These are phyloP conservation scores for Russula abietina DNA, from an alignment of 768 basidiomycete genomes.

Conservation along the genomic window DNA sequence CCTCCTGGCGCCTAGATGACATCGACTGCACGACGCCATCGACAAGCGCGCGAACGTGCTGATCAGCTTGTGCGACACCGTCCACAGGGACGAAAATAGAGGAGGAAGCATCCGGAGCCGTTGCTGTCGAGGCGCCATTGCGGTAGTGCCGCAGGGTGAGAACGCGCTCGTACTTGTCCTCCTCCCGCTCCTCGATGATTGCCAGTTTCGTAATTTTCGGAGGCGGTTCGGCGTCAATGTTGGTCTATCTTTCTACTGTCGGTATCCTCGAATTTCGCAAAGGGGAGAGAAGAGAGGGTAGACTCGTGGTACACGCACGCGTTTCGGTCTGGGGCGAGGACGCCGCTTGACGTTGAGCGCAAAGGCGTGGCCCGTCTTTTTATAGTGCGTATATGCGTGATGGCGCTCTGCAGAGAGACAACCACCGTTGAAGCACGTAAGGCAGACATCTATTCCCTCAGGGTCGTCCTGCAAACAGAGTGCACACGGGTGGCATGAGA, in stretches of 20 bases:
- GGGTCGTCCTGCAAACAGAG: slow-evolving; percentile 52
- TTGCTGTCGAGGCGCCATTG: slow-evolving; percentile 40
- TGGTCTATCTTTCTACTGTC: slow-evolving; percentile 12
- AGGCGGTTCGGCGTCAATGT: slow-evolving; percentile 75
- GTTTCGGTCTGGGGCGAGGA: slow-evolving; percentile 53
- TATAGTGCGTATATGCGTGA: slow-evolving; percentile 69
- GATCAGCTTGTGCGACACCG: slow-evolving; percentile 33
- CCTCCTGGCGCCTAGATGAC: slow-evolving; percentile 87
- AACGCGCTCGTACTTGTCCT: slow-evolving; percentile 74
- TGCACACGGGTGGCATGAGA: not conserved
- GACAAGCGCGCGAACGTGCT: slow-evolving; percentile 50
- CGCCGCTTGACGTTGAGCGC: slow-evolving; percentile 77
- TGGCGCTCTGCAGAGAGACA: slow-evolving; percentile 59
- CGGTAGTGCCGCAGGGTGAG: slow-evolving; percentile 71
- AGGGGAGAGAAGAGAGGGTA: not conserved
- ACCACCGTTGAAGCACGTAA: slow-evolving; percentile 91
- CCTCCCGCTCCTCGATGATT: slow-evolving; percentile 79
- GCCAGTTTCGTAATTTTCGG: slow-evolving; percentile 86
- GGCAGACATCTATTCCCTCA: slow-evolving; percentile 81
- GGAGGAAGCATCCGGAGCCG: slow-evolving; percentile 28
- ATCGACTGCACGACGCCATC: slow-evolving; percentile 71
- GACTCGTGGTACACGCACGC: slow-evolving; percentile 45
- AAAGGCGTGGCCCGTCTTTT: slow-evolving; percentile 67
- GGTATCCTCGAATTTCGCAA: not conserved
- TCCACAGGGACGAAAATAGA: slow-evolving; percentile 41